A percentile compares a stretch with the other conserved stretches of the same genome.
Evolutionary conservation across 805 yeast genomes (phyloP).

Genomic region (Ogataea siamensis): DNA sequence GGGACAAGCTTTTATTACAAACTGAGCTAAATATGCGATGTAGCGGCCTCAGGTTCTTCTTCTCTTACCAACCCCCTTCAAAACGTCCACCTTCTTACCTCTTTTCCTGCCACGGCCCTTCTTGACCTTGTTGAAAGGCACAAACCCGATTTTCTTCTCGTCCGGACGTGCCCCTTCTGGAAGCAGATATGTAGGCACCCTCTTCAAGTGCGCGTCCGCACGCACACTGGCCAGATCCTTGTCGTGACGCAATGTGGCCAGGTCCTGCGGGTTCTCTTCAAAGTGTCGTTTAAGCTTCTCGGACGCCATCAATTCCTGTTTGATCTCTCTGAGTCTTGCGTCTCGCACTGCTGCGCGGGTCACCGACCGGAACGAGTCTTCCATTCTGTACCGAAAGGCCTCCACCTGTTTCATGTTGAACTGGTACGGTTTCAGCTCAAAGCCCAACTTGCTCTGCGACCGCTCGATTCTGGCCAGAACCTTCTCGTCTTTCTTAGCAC

Average conservation of each 20-base stretch:
- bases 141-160: slow-evolving; percentile 60
- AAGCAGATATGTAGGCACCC: slow-evolving; percentile 88
- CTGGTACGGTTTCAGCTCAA: slow-evolving; percentile 79
- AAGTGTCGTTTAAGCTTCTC: slow-evolving; percentile 91
- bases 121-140: slow-evolving; percentile 61
- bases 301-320: slow-evolving; percentile 80
- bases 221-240: slow-evolving; percentile 81
- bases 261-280: slow-evolving; percentile 95
- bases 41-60: slow-evolving; percentile 1
- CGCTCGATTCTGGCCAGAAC: slow-evolving; percentile 71
- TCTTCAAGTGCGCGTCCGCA: slow-evolving; percentile 78
- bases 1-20: no score
- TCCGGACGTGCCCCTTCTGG: slow-evolving; percentile 72
- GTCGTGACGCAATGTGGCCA: slow-evolving; percentile 86
- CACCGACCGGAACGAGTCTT: slow-evolving; percentile 95
- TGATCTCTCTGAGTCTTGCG: slow-evolving; percentile 86
- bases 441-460: slow-evolving; percentile 72
- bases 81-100: slow-evolving; percentile 49
- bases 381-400: slow-evolving; percentile 93
- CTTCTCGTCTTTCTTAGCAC: slow-evolving; percentile 84
- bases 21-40: not conserved
- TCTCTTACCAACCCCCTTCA: slow-evolving; percentile 41
- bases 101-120: slow-evolving; percentile 30
- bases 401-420: slow-evolving; percentile 92
- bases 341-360: slow-evolving; percentile 88